Percentiles rank a stretch among this genome's conserved stretches.
Conservation (phyloP, 768 basidiomycete genomes). For the Rhizopogon vulgaris region DNA sequence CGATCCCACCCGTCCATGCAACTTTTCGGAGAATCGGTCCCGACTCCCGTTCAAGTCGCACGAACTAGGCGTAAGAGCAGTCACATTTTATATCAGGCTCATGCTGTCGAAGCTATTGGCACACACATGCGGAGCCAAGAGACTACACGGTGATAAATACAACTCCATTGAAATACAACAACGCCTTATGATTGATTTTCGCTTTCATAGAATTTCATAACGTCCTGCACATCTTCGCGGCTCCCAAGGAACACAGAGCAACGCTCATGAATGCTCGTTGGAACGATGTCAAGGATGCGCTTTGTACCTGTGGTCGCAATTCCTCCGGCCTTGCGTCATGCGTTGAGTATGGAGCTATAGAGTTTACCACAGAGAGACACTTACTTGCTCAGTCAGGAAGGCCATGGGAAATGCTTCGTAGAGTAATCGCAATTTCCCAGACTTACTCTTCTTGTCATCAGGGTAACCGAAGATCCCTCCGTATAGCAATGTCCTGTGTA, state of each 20-base stretch:
- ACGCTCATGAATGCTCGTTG: slow-evolving; percentile 85
- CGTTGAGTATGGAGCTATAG: background rate
- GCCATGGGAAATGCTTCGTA: slow-evolving; percentile 99
- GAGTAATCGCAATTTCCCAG: slow-evolving; percentile 86
- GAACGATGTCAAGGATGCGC: slow-evolving; percentile 87
- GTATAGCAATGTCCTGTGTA: slow-evolving; percentile 92
- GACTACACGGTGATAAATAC: background rate
- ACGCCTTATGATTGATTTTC: slow-evolving; percentile 10
- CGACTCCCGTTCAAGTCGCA: too few relatives aligned
- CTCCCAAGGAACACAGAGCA: slow-evolving; percentile 92
- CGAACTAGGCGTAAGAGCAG: too few relatives aligned
- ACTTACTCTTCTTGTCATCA: slow-evolving; percentile 95
- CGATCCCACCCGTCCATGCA: too few relatives aligned
- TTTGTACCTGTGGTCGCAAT: slow-evolving; percentile 93
- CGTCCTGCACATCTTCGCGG: slow-evolving; percentile 86
- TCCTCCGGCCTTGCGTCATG: slow-evolving; percentile 72
- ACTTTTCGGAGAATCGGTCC: too few relatives aligned
- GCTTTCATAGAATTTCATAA: slow-evolving; percentile 76
- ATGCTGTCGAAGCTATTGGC: background rate
- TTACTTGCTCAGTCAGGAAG: slow-evolving; percentile 85
- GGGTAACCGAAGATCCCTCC: slow-evolving; percentile 99
- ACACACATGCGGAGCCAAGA: too few relatives aligned
- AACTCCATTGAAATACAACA: background rate
- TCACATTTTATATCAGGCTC: too few relatives aligned
- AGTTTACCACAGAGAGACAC: slow-evolving; percentile 9